phyloP scores from a whole-genome alignment of 129 eudicot species.

The Oenanthe sinensis region DNA sequence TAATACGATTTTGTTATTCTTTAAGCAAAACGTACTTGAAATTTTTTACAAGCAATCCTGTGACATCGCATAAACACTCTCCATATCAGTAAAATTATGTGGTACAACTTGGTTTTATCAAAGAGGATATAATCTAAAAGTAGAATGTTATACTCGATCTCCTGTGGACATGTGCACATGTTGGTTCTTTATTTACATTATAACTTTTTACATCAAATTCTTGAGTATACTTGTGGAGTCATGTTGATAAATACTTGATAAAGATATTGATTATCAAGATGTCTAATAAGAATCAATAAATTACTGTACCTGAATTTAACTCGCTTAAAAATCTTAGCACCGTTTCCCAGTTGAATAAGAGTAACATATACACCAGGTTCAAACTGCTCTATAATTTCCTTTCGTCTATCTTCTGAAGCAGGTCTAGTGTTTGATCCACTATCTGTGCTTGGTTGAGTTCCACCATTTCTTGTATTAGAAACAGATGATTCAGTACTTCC shows the following conservation, averaged over 20 bases:
- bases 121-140: neutral
- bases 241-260: neutral
- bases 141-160: neutral
- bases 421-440: slow-evolving; percentile 20
- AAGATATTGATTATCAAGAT: neutral
- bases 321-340: slow-evolving; percentile 59
- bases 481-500: slow-evolving; percentile 30
- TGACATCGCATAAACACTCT: neutral
- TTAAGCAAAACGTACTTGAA: neutral
- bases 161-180: neutral
- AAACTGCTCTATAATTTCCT: slow-evolving; percentile 71
- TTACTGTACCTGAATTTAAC: slow-evolving; percentile 76
- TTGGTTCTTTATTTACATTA: neutral
- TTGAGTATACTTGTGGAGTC: neutral
- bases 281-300: neutral
- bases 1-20: neutral
- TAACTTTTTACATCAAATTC: neutral
- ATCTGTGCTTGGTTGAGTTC: slow-evolving; percentile 17
- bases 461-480: slow-evolving; percentile 19
- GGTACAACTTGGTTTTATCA: neutral
- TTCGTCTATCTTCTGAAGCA: slow-evolving; percentile 35
- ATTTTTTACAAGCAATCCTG: neutral
- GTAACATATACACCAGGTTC: slow-evolving; percentile 93
- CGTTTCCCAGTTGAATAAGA: slow-evolving; percentile 33
- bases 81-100: neutral